Percentiles rank a stretch among this genome's conserved stretches.
Conservation (phyloP, 2,329 filamentous ascomycete genomes). For the Phyllosticta paracitricarpa region DNA sequence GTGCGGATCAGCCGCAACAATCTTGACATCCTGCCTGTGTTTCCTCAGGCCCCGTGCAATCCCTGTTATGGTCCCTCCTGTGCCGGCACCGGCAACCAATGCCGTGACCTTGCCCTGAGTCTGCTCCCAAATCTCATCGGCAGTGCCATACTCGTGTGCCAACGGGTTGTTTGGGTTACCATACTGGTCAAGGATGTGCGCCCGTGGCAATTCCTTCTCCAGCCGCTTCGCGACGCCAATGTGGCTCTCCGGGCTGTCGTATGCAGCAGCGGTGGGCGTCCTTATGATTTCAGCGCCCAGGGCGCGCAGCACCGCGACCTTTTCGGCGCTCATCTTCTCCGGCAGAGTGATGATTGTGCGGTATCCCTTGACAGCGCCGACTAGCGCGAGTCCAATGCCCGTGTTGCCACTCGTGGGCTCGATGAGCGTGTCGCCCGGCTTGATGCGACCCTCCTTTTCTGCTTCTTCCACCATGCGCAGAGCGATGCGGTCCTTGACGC, state of each 20-base stretch:
- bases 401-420: constrained; percentile 98
- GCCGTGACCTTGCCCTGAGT: constrained; percentile 73
- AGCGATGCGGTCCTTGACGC: constrained; percentile 91
- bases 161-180: constrained; percentile 82
- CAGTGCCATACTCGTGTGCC: constrained; percentile 88
- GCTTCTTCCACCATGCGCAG: constrained; percentile 96
- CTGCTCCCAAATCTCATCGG: constrained; percentile 92
- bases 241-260: constrained; percentile 88
- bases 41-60: constrained; percentile 77
- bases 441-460: constrained; percentile 83
- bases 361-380: constrained; percentile 93
- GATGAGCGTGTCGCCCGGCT: constrained; percentile 92
- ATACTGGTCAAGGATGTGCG: constrained; percentile 96
- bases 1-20: constrained; percentile 85
- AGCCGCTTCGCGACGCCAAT: constrained; percentile 87
- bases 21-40: constrained; percentile 74
- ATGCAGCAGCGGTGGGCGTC: constrained; percentile 91
- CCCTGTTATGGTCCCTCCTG: constrained; percentile 89
- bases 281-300: constrained; percentile 95
- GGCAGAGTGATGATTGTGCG: constrained; percentile 97
- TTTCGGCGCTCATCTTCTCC: constrained; percentile 99
- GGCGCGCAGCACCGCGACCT: constrained; percentile 87
- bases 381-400: constrained; percentile 89
- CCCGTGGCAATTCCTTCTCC: constrained; percentile 92
- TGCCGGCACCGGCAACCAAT: constrained; percentile 85